These are phyloP conservation scores for Danielozyma ontarioensis DNA, from an alignment of 805 yeast genomes.

Conservation along the genomic window DNA sequence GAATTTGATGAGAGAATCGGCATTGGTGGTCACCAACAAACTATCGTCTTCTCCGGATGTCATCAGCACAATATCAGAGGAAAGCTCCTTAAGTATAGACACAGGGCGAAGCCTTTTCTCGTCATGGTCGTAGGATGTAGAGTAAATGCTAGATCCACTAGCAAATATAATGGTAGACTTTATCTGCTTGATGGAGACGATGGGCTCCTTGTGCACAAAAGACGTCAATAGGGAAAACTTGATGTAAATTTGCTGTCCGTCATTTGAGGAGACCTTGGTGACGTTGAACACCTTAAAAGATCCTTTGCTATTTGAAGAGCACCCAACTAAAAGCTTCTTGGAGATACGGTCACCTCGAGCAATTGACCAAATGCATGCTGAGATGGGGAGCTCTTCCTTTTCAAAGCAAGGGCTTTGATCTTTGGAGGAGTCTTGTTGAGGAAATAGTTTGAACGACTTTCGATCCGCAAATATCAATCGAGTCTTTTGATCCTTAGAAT, in stretches of 20 bases:
- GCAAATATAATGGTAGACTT: slow-evolving; percentile 29
- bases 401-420: slow-evolving; percentile 13
- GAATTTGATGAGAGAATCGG: slow-evolving; percentile 32
- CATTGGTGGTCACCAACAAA: slow-evolving; percentile 24
- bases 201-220: slow-evolving; percentile 26
- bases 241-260: slow-evolving; percentile 10
- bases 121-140: slow-evolving; percentile 28
- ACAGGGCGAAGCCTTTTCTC: slow-evolving; percentile 29
- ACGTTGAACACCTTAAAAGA: slow-evolving; percentile 33
- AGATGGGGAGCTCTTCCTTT: slow-evolving; percentile 24
- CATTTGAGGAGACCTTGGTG: slow-evolving; percentile 9
- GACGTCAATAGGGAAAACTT: slow-evolving; percentile 26
- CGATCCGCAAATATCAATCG: slow-evolving; percentile 32
- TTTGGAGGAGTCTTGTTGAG: slow-evolving; percentile 16
- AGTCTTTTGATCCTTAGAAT: slow-evolving; percentile 18
- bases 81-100: slow-evolving; percentile 15
- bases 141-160: slow-evolving; percentile 22
- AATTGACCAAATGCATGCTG: slow-evolving; percentile 32
- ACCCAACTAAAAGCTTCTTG: slow-evolving; percentile 33
- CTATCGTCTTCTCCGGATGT: slow-evolving; percentile 11
- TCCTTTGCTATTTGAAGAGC: slow-evolving; percentile 17
- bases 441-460: slow-evolving; percentile 18
- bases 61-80: slow-evolving; percentile 27
- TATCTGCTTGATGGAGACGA: slow-evolving; percentile 29
- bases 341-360: slow-evolving; percentile 23